These are phyloP conservation scores for Ceratocystis ficicola DNA, from an alignment of 2,329 filamentous ascomycete species.

Conservation along the genomic window DNA sequence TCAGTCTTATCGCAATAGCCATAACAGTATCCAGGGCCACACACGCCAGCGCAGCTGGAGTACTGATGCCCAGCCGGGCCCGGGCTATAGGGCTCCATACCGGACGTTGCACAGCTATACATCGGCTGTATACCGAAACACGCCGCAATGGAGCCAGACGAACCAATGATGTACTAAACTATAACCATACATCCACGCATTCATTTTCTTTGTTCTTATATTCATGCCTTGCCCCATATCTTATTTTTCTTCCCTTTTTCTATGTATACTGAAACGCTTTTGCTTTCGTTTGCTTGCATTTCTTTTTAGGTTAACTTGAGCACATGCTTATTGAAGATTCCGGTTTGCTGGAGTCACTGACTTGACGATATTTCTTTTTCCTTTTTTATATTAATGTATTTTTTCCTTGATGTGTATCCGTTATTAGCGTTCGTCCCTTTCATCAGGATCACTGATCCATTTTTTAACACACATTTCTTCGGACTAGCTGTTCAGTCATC, in stretches of 20 bases:
- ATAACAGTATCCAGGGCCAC: conserved; percentile 24
- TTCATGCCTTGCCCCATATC: conserved; percentile 6
- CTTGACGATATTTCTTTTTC: background rate
- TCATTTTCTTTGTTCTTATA: conserved; percentile 16
- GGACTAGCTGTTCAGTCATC: too few relatives aligned
- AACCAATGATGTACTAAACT: background rate
- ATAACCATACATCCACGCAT: background rate
- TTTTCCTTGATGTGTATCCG: background rate
- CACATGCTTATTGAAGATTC: background rate
- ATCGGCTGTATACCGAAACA: conserved; percentile 43
- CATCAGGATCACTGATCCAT: background rate
- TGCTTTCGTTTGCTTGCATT: background rate
- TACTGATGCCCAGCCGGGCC: conserved; percentile 24
- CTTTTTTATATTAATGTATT: background rate
- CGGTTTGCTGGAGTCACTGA: background rate
- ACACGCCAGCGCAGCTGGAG: conserved; percentile 32
- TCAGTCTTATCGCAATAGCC: conserved; percentile 11
- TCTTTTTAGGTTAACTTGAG: background rate
- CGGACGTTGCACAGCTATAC: conserved; percentile 48
- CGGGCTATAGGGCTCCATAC: conserved; percentile 31
- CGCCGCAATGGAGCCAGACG: conserved; percentile 42
- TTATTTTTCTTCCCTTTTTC: conserved; percentile 12
- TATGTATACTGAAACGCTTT: conserved; percentile 8
- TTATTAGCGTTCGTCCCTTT: background rate
- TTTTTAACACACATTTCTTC: too few relatives aligned